Evolutionary conservation across 1,284 basidiomycete species (phyloP).

Genomic region (Anthracocystis panici-leucophaei): DNA sequence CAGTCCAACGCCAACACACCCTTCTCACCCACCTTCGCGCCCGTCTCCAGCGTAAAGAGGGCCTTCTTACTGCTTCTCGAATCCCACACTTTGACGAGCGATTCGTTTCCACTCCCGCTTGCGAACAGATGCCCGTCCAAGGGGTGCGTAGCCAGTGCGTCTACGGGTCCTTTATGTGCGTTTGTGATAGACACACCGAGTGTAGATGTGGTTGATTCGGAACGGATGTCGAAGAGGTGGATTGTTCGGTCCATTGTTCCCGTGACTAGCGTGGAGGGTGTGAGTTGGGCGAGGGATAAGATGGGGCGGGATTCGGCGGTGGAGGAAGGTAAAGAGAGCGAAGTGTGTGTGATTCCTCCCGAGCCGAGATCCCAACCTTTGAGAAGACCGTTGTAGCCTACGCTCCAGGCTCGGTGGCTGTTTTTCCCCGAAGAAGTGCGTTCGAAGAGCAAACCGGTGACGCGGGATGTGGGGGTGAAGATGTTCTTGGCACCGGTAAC

Average conservation of each 20-base stretch:
- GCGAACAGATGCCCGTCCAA: constrained; percentile 53
- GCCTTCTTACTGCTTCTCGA: constrained; percentile 57
- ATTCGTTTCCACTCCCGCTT: constrained; percentile 50
- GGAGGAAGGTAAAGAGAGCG: constrained; percentile 19
- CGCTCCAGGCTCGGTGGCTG: constrained; percentile 46
- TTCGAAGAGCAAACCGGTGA: constrained; percentile 47
- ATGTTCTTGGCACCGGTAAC: constrained; percentile 40
- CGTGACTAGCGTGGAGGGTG: constrained; percentile 34
- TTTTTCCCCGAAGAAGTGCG: constrained; percentile 21
- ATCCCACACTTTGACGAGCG: constrained; percentile 63
- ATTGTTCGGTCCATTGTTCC: constrained; percentile 63
- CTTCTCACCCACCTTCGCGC: constrained; percentile 4
- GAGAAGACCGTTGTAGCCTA: constrained; percentile 63
- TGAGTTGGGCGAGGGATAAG: constrained; percentile 51
- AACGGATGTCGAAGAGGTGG: constrained; percentile 62
- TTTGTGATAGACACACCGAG: constrained; percentile 35
- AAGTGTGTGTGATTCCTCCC: constrained; percentile 35
- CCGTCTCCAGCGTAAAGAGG: constrained; percentile 57
- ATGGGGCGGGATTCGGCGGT: constrained; percentile 36
- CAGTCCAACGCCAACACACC: constrained; percentile 64
- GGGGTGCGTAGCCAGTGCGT: constrained; percentile 51
- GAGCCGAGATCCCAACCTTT: constrained; percentile 60
- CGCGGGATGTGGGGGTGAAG: constrained; percentile 52
- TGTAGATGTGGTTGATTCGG: neutral
- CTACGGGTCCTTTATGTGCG: constrained; percentile 58